Percentiles rank a stretch among this genome's conserved stretches.
Evolutionary conservation across 2,329 filamentous ascomycete genomes (phyloP).

Genomic region (Mycogone perniciosa): DNA sequence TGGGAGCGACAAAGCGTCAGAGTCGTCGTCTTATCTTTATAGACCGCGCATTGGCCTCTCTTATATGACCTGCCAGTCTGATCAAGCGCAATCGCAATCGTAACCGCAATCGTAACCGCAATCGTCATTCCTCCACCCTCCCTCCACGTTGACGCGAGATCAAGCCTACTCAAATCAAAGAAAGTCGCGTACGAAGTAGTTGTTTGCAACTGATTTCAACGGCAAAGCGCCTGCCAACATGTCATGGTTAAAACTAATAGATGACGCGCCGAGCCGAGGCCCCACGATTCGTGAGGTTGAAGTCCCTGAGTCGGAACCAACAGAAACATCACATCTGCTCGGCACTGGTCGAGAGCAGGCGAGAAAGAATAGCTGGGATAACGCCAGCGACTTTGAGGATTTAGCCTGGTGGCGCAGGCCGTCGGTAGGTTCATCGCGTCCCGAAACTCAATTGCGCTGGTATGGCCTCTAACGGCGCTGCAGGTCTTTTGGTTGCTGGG

Average conservation of each 20-base stretch:
- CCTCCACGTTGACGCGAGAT: background rate
- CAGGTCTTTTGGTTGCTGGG: slow-evolving; percentile 78
- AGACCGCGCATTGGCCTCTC: slow-evolving; percentile 2
- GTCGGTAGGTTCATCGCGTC: slow-evolving; percentile 40
- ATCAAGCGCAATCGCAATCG: background rate
- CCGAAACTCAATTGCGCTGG: background rate
- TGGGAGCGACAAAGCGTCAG: slow-evolving; percentile 4
- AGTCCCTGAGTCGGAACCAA: slow-evolving; percentile 14
- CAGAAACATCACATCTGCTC: slow-evolving; percentile 36
- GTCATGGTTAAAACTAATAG: slow-evolving; percentile 8
- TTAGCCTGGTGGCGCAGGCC: slow-evolving; percentile 58
- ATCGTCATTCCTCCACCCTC: background rate
- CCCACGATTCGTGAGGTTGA: slow-evolving; percentile 10
- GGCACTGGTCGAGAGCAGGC: slow-evolving; percentile 18
- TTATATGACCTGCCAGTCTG: slow-evolving; percentile 1
- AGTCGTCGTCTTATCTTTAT: slow-evolving; percentile 1
- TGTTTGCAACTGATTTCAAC: background rate
- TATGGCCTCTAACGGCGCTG: slow-evolving; percentile 18
- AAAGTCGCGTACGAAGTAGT: background rate
- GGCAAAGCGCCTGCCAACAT: background rate
- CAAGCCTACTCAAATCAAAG: background rate
- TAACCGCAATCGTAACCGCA: background rate
- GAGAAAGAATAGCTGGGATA: slow-evolving; percentile 10
- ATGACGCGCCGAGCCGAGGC: background rate
- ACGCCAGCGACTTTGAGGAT: slow-evolving; percentile 49